These are phyloP conservation scores for Basipetospora chlamydospora DNA, from an alignment of 2,329 filamentous ascomycete species.

Conservation along the genomic window DNA sequence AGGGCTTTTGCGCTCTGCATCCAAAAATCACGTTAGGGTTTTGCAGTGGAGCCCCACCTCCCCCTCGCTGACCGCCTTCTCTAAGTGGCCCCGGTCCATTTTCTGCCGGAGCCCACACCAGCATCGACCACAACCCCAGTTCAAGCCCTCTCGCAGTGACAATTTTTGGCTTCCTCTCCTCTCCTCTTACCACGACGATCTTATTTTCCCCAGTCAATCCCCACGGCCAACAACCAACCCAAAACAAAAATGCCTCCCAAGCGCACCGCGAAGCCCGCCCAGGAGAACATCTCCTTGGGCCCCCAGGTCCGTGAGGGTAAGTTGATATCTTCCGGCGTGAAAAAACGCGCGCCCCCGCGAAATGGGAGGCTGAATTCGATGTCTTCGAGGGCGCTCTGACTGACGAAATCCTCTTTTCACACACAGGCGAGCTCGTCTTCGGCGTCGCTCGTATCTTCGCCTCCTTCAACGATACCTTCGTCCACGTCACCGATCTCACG, in stretches of 20 bases:
- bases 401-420: too few relatives aligned
- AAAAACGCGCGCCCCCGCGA: background rate
- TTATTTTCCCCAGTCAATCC: background rate
- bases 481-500: slow-evolving; percentile 99
- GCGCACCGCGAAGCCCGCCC: slow-evolving; percentile 67
- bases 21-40: slow-evolving; percentile 5
- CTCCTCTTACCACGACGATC: slow-evolving; percentile 1
- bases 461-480: slow-evolving; percentile 86
- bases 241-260: slow-evolving; percentile 77
- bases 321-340: slow-evolving; percentile 13
- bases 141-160: too few relatives aligned
- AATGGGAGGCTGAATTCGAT: too few relatives aligned
- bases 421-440: slow-evolving; percentile 94
- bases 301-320: slow-evolving; percentile 91
- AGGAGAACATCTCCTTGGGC: slow-evolving; percentile 98
- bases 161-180: too few relatives aligned
- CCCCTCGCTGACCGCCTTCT: slow-evolving; percentile 9
- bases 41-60: background rate
- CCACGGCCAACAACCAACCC: slow-evolving; percentile 9
- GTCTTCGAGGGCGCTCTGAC: too few relatives aligned
- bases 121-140: slow-evolving; percentile 3
- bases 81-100: slow-evolving; percentile 9
- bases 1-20: too few relatives aligned
- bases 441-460: slow-evolving; percentile 97
- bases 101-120: slow-evolving; percentile 22